A percentile compares a stretch with the other conserved stretches of the same genome.
Conservation (phyloP, 441 rosid genomes). For the Sinapis alba region DNA sequence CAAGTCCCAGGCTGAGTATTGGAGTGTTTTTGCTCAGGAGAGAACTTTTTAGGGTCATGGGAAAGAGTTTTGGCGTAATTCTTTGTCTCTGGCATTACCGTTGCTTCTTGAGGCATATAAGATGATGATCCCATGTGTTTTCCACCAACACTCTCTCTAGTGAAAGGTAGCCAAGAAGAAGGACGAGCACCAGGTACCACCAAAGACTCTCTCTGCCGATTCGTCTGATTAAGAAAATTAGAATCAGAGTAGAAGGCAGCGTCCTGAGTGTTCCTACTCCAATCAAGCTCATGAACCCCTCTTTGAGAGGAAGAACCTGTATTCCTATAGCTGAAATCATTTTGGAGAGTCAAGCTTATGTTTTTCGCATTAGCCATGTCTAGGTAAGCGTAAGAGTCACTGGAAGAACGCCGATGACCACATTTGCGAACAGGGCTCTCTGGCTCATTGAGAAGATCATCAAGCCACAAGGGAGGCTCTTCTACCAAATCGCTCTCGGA, state of each 20-base stretch:
- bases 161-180: slow-evolving; percentile 54
- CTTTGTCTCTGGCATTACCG: slow-evolving; percentile 56
- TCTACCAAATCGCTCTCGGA: slow-evolving; percentile 86
- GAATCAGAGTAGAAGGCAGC: slow-evolving; percentile 53
- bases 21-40: slow-evolving; percentile 61
- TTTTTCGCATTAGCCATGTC: slow-evolving; percentile 69
- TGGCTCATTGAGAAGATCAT: slow-evolving; percentile 98
- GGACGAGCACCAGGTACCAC: slow-evolving; percentile 47
- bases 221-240: slow-evolving; percentile 57
- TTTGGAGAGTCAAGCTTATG: slow-evolving; percentile 62
- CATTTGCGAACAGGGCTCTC: slow-evolving; percentile 90
- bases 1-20: slow-evolving; percentile 59
- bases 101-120: slow-evolving; percentile 53
- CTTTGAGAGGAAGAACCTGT: slow-evolving; percentile 52
- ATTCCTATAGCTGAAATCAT: slow-evolving; percentile 59
- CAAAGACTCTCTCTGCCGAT: slow-evolving; percentile 63
- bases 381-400: slow-evolving; percentile 94
- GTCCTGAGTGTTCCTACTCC: slow-evolving; percentile 55
- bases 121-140: slow-evolving; percentile 60
- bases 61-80: slow-evolving; percentile 57
- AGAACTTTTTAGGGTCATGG: slow-evolving; percentile 58
- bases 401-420: slow-evolving; percentile 97
- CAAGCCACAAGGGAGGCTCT: slow-evolving; percentile 99
- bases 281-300: slow-evolving; percentile 74
- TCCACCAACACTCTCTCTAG: slow-evolving; percentile 52